A percentile compares a stretch with the other conserved stretches of the same genome.
phyloP scores from a whole-genome alignment of 106 monocot genomes.

The Narthecium ossifragum region DNA sequence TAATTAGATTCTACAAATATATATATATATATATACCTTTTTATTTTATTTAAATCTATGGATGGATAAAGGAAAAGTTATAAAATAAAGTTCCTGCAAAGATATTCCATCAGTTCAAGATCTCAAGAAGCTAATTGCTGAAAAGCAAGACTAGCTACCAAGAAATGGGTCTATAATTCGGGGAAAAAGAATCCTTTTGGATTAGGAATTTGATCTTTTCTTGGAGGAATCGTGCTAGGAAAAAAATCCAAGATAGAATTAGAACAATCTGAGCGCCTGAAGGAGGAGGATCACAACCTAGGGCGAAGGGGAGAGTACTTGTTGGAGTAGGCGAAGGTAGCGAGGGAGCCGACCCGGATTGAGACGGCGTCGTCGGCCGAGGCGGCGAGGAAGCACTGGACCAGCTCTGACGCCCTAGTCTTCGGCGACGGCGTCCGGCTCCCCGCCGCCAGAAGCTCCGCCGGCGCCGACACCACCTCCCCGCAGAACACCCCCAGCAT shows the following conservation, averaged over 20 bases:
- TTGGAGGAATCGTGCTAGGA: no score
- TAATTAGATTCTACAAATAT: background rate
- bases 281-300: slow-evolving; percentile 30
- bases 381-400: slow-evolving; percentile 35
- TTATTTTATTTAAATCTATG: no score
- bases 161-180: no score
- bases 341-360: slow-evolving; percentile 41
- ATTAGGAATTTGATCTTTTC: no score
- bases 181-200: no score
- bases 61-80: no score
- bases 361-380: slow-evolving; percentile 38
- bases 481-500: slow-evolving; percentile 95
- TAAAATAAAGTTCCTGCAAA: no score
- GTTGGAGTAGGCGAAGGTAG: slow-evolving; percentile 68
- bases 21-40: background rate
- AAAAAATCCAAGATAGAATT: no score
- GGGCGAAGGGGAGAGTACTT: slow-evolving; percentile 51
- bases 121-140: no score
- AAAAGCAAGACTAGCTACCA: no score
- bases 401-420: slow-evolving; percentile 67
- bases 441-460: slow-evolving; percentile 77
- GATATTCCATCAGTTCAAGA: no score
- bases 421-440: slow-evolving; percentile 94
- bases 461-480: slow-evolving; percentile 71
- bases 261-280: no score